These are phyloP conservation scores for Sabuloglossum arenarium DNA, from an alignment of 495 filamentous ascomycete species.

Conservation along the genomic window DNA sequence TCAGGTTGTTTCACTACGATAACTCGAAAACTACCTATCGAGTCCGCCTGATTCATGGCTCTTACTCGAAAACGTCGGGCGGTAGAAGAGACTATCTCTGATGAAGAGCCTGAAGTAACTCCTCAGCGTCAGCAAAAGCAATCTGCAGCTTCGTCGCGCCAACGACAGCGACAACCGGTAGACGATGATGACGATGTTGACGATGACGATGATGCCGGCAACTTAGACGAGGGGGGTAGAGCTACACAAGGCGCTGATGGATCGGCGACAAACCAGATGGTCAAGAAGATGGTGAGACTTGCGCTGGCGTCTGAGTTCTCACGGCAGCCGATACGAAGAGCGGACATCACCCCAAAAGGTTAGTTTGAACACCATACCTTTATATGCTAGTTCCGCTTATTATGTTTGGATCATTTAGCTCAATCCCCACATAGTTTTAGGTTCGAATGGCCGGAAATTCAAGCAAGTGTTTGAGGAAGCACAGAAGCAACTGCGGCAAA, in stretches of 20 bases:
- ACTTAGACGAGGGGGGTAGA: conserved; percentile 11
- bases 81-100: not conserved
- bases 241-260: not conserved
- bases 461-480: conserved; percentile 20
- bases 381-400: not conserved
- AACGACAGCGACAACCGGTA: conserved; percentile 8
- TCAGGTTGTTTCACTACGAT: too few species aligned
- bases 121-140: not conserved
- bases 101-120: not conserved
- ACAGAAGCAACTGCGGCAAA: conserved; percentile 26
- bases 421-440: conserved; percentile 18
- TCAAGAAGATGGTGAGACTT: conserved; percentile 81
- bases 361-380: not conserved
- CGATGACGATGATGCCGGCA: conserved; percentile 16
- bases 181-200: conserved; percentile 12
- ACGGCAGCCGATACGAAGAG: conserved; percentile 52
- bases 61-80: not conserved
- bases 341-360: conserved; percentile 63
- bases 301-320: conserved; percentile 76
- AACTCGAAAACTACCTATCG: not conserved
- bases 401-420: not conserved
- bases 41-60: not conserved
- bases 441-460: conserved; percentile 16
- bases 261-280: conserved; percentile 30
- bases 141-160: not conserved